Evolutionary conservation across 345 rosid genomes (phyloP).

Genomic region (Combretum micranthum): DNA sequence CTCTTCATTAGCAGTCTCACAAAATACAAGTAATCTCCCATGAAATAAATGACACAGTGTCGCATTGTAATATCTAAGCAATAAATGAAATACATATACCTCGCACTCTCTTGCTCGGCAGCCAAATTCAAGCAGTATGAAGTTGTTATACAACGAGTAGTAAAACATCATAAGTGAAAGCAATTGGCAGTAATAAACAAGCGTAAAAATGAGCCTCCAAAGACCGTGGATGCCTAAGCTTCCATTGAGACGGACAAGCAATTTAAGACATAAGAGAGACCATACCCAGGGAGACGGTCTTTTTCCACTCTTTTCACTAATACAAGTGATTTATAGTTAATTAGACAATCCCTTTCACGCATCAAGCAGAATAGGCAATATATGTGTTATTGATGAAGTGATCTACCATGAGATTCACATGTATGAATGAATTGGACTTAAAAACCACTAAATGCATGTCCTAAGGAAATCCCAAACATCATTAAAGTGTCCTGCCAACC

Average conservation of each 20-base stretch:
- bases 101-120: slow-evolving; percentile 73
- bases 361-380: not conserved
- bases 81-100: too few relatives aligned
- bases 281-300: too few relatives aligned
- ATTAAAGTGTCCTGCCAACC: slow-evolving; percentile 6
- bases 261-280: too few relatives aligned
- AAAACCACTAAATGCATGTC: too few relatives aligned
- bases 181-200: not conserved
- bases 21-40: too few relatives aligned
- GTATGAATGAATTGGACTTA: too few relatives aligned
- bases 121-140: slow-evolving; percentile 74
- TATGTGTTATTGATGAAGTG: not conserved
- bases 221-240: not conserved
- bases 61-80: too few relatives aligned
- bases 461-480: not conserved
- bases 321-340: too few relatives aligned
- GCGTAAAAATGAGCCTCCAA: not conserved
- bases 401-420: not conserved
- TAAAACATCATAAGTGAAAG: slow-evolving; percentile 2
- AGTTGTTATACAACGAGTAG: slow-evolving; percentile 52
- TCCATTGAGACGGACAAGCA: not conserved
- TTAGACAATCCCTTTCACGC: too few relatives aligned
- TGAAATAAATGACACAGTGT: too few relatives aligned
- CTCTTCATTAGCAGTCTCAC: too few relatives aligned
- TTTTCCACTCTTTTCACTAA: too few relatives aligned